A percentile compares a stretch with the other conserved stretches of the same genome.
These are phyloP conservation scores for Blastomyces silverae DNA, from an alignment of 2,329 filamentous ascomycete genomes.

Conservation along the genomic window DNA sequence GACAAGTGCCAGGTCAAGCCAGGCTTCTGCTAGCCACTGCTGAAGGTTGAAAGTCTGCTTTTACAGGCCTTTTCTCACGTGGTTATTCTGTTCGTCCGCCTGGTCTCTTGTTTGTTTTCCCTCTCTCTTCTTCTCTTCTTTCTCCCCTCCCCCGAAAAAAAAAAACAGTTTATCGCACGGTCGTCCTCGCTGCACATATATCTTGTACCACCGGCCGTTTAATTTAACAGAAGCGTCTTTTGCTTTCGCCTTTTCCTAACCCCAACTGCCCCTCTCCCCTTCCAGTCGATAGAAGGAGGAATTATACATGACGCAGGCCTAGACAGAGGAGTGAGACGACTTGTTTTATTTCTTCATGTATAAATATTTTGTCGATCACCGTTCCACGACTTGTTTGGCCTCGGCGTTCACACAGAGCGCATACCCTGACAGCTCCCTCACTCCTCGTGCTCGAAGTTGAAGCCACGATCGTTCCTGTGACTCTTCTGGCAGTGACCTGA, in stretches of 20 bases:
- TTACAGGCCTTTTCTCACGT: conserved; percentile 9
- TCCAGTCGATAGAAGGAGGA: not conserved
- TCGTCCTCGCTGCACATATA: conserved; percentile 9
- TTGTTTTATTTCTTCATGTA: conserved; percentile 12
- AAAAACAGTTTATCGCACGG: not conserved
- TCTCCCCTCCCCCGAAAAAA: not conserved
- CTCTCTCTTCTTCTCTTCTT: not conserved
- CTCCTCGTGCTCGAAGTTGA: not conserved
- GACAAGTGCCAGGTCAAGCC: conserved; percentile 3
- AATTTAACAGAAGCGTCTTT: not conserved
- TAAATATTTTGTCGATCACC: conserved; percentile 11
- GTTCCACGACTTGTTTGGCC: conserved; percentile 3
- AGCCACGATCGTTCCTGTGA: conserved; percentile 9
- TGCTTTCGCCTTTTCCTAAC: not conserved
- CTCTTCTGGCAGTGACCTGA: not conserved
- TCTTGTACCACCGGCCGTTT: conserved; percentile 11
- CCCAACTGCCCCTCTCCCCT: not conserved
- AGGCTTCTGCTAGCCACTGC: not conserved
- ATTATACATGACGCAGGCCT: not conserved
- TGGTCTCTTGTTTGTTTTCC: conserved; percentile 9
- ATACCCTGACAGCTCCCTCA: not conserved
- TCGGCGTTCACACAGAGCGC: not conserved
- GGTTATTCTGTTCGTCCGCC: conserved; percentile 1
- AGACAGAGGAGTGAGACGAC: not conserved
- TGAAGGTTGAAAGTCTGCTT: not conserved